phyloP scores from a whole-genome alignment of 345 rosid genomes.

The Hypericum androsaemum region DNA sequence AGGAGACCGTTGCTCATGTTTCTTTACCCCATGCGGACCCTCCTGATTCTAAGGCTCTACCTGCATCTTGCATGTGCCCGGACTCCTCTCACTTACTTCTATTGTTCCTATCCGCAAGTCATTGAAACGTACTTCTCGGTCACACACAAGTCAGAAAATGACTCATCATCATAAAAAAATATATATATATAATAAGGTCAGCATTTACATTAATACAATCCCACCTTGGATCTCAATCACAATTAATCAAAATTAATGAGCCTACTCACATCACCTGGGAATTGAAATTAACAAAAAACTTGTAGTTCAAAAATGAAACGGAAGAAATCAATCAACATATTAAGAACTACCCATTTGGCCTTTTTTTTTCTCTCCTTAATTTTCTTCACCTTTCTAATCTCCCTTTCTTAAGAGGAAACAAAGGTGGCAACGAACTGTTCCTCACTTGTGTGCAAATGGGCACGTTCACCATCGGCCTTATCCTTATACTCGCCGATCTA shows the following conservation, averaged over 20 bases:
- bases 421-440: slow-evolving; percentile 46
- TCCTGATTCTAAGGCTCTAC: slow-evolving; percentile 15
- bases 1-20: slow-evolving; percentile 16
- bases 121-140: slow-evolving; percentile 4
- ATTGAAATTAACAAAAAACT: background rate
- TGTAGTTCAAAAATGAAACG: slow-evolving; percentile 7
- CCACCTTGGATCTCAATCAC: background rate
- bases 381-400: slow-evolving; percentile 41
- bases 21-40: slow-evolving; percentile 27
- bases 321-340: slow-evolving; percentile 9
- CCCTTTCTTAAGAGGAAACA: slow-evolving; percentile 59
- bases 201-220: slow-evolving; percentile 22
- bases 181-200: slow-evolving; percentile 15
- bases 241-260: slow-evolving; percentile 23
- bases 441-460: slow-evolving; percentile 61
- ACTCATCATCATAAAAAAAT: background rate
- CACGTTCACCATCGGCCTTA: slow-evolving; percentile 78
- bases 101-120: slow-evolving; percentile 8
- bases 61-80: slow-evolving; percentile 38
- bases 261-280: slow-evolving; percentile 14
- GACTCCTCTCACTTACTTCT: slow-evolving; percentile 12
- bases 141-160: background rate
- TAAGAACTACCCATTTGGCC: slow-evolving; percentile 1
- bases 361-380: background rate
- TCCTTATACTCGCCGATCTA: slow-evolving; percentile 63